phyloP scores from a whole-genome alignment of 148 eudicot genomes.

The Heliosperma pusillum region DNA sequence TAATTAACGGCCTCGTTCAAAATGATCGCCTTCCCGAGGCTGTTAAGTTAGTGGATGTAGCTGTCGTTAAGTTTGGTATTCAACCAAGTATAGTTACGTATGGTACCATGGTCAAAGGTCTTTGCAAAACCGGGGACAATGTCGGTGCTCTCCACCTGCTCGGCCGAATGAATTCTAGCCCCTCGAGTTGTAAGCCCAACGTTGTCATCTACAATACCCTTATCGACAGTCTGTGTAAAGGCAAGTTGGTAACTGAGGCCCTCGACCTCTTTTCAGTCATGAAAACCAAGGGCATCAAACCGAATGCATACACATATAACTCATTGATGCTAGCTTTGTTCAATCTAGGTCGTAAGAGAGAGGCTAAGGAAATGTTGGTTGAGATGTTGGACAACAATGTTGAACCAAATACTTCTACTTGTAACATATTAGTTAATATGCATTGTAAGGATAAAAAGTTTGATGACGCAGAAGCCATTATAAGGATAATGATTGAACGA shows the following conservation, averaged over 20 bases:
- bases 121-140: slow-evolving; percentile 35
- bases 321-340: slow-evolving; percentile 16
- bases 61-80: slow-evolving; percentile 6
- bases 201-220: slow-evolving; percentile 12
- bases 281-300: slow-evolving; percentile 11
- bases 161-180: slow-evolving; percentile 2
- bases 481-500: background rate
- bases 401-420: no score
- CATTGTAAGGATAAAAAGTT: slow-evolving; percentile 19
- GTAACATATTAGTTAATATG: no score
- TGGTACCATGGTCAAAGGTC: slow-evolving; percentile 32
- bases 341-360: background rate
- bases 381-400: background rate
- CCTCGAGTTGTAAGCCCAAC: background rate
- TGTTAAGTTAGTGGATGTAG: background rate
- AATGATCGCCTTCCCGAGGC: background rate
- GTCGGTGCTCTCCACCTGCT: slow-evolving; percentile 29
- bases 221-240: slow-evolving; percentile 23
- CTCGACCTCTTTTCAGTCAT: background rate
- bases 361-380: slow-evolving; percentile 13
- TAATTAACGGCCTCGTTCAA: slow-evolving; percentile 16
- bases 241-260: background rate
- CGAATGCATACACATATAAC: slow-evolving; percentile 15
- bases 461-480: slow-evolving; percentile 3
- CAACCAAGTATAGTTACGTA: background rate